These are phyloP conservation scores for Pythium rishiriense DNA, from an alignment of 352 stramenopile species.

Conservation along the genomic window DNA sequence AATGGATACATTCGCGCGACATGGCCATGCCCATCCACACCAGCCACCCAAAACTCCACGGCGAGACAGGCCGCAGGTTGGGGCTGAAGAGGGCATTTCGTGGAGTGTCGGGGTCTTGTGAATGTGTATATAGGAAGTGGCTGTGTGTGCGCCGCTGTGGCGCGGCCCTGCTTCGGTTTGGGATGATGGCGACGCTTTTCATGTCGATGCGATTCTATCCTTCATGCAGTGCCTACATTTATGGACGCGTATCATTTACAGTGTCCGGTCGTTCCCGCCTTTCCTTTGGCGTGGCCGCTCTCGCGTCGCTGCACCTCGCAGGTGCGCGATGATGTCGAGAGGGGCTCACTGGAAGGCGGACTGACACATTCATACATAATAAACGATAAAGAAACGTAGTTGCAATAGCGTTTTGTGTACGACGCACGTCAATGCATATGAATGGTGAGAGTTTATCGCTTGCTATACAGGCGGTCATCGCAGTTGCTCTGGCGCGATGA, in stretches of 20 bases:
- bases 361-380: constrained; percentile 13
- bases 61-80: no score
- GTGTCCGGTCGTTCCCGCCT: constrained; percentile 2
- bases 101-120: not conserved
- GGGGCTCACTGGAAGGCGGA: constrained; percentile 10
- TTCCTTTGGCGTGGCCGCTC: constrained; percentile 2
- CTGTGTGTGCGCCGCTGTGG: not conserved
- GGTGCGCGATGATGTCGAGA: constrained; percentile 1
- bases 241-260: not conserved
- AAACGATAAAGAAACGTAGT: not conserved
- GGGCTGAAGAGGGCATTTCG: no score
- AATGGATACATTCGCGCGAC: not conserved
- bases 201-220: constrained; percentile 34
- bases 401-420: not conserved
- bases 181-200: constrained; percentile 32
- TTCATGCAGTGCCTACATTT: constrained; percentile 43
- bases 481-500: constrained; percentile 77
- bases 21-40: not conserved
- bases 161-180: constrained; percentile 46
- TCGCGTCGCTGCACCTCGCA: not conserved
- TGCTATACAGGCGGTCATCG: constrained; percentile 73
- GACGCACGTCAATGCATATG: not conserved
- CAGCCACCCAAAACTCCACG: not conserved
- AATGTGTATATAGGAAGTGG: not conserved
- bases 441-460: constrained; percentile 32